Percentiles rank a stretch among this genome's conserved stretches.
Evolutionary conservation across 805 yeast genomes (phyloP).

Genomic region (Yarrowia sp.): DNA sequence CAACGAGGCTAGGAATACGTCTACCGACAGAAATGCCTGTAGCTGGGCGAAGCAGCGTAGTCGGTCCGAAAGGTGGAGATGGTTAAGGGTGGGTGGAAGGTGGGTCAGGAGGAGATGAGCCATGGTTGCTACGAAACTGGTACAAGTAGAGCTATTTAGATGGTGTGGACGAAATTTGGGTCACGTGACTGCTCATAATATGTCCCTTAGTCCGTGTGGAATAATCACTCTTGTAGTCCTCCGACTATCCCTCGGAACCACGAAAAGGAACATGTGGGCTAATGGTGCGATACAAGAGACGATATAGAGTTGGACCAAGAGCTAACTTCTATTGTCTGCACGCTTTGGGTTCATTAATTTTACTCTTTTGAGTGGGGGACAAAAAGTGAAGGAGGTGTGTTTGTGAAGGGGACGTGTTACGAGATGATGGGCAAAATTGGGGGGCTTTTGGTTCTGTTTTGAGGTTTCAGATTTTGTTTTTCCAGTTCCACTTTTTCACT

Average conservation of each 20-base stretch:
- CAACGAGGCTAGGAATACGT: not conserved
- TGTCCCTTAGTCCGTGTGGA: not conserved
- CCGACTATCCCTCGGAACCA: no score
- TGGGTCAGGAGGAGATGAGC: no score
- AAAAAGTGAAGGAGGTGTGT: no score
- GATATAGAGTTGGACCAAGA: not conserved
- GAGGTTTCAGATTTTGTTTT: no score
- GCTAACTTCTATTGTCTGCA: conserved; percentile 9
- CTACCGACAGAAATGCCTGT: not conserved
- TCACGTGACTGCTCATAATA: not conserved
- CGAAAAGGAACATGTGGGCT: no score
- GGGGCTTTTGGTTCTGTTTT: no score
- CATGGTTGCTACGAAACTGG: no score
- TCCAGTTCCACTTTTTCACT: no score
- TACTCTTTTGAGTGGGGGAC: conserved; percentile 10
- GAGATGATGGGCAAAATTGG: no score
- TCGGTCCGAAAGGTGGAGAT: conserved; percentile 2
- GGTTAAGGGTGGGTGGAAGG: not conserved
- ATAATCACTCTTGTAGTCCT: not conserved
- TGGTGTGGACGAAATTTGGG: not conserved
- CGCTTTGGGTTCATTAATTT: not conserved
- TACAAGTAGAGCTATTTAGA: no score
- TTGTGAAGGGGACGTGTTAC: no score
- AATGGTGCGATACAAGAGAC: not conserved
- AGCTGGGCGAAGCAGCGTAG: not conserved